Evolutionary conservation across 2,329 filamentous ascomycete species (phyloP), one percentile per base, ranked within the genome.

Genomic region (Aspergillus pseudotamarii): DNA sequence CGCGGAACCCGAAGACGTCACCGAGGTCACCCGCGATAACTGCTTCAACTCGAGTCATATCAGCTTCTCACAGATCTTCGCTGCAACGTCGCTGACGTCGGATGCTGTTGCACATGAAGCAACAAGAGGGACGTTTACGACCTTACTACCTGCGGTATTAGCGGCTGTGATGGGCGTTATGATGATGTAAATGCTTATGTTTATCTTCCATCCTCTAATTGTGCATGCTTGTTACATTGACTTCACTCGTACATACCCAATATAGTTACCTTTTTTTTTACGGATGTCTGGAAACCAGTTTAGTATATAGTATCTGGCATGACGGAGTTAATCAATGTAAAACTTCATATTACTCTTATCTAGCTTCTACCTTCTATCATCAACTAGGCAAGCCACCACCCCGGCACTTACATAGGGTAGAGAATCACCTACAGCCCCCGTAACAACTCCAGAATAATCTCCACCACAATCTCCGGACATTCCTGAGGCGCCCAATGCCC

Each of bases 11-110:
- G 81, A 88, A 71, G 90, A 96, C 74, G 88, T 96, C 57, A 82
- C 82, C 61, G 83, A 90, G 69, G 91, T 97, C 68, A 96, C 91
- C 75, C 82, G 84, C 63, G 85, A 87, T 16, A 97, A 97, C 80
- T 98, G 94, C 84, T 93, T 90, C 84, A 98, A 98, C 82, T 92
- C 89, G 64, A 88, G 86, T 53, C 83, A 92, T 61, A 88, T 97
- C 70, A 86, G 86, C 66, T 94, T 95, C 82, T 85, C 91, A 60
- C 84, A 89, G 67, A 83, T 97, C 68, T 97, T 93, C 82, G 75
- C 75, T 3, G 73, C 76, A 2, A 59, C 62, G 9, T 70, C 72
- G 1, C 66, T 74, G 41, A 68, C 70, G 16, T 73, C 73, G 3
- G 71, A 66, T 9, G 70, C 70, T 3, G 64, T 66, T 0, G 62